These are phyloP conservation scores for Asterionellopsis glacialis DNA, from an alignment of 108 stramenopile species.

Conservation along the genomic window DNA sequence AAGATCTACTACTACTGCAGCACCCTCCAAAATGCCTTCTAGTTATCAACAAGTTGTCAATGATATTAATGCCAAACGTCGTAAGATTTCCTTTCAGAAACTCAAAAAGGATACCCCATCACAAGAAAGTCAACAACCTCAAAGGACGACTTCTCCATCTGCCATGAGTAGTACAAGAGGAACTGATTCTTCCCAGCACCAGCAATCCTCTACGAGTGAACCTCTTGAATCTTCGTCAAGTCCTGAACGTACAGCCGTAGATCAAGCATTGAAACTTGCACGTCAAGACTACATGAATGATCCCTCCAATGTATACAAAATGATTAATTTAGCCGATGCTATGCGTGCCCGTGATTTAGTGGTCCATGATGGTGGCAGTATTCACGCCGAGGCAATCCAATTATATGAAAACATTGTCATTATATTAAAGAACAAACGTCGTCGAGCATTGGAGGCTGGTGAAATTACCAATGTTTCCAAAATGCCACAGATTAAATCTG, in stretches of 20 bases:
- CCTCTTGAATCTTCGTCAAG: background rate
- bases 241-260: constrained; percentile 1
- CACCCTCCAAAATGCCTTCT: background rate
- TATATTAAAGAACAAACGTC: constrained; percentile 17
- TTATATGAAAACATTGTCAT: constrained; percentile 43
- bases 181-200: no score
- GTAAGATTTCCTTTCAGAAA: background rate
- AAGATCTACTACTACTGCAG: background rate
- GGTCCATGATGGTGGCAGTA: constrained; percentile 75
- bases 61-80: background rate
- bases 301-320: constrained; percentile 22
- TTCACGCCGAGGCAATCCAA: constrained; percentile 58
- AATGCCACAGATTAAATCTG: constrained; percentile 6
- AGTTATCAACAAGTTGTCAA: background rate
- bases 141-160: background rate
- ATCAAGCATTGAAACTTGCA: constrained; percentile 9
- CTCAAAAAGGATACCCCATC: background rate
- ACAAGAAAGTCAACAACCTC: background rate
- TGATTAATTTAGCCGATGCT: constrained; percentile 54
- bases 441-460: constrained; percentile 6
- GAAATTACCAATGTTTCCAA: constrained; percentile 1
- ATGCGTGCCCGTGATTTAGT: constrained; percentile 52
- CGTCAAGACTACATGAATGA: constrained; percentile 16
- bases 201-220: background rate
- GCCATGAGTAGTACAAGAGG: background rate